Evolutionary conservation across 2,329 filamentous ascomycete genomes (phyloP).

Genomic region (Fusarium sp.): DNA sequence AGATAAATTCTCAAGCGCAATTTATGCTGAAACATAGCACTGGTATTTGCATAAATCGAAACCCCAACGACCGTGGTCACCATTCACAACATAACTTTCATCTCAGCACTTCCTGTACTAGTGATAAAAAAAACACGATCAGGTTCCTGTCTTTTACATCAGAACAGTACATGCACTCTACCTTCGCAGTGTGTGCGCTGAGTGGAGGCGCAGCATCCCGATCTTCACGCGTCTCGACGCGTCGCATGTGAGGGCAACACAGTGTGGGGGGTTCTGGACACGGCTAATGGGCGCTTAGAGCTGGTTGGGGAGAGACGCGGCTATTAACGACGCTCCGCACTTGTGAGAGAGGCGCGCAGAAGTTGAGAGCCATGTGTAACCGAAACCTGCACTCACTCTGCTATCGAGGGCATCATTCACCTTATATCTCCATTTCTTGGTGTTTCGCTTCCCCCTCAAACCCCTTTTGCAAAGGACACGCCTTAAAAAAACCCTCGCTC

Average conservation of each 20-base stretch:
- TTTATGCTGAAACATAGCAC: too few species aligned
- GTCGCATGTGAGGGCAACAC: not conserved
- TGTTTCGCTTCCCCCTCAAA: not conserved
- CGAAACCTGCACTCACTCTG: not conserved
- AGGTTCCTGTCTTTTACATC: too few species aligned
- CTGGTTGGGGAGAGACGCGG: too few species aligned
- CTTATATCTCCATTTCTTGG: not conserved
- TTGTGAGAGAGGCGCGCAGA: not conserved
- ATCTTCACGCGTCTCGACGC: not conserved
- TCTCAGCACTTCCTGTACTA: not conserved
- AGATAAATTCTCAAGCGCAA: too few species aligned
- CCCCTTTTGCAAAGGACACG: not conserved
- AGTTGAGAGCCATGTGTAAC: not conserved
- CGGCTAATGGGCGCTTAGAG: not conserved
- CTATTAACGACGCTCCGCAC: not conserved
- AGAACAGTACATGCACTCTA: too few species aligned
- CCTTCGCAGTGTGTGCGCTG: too few species aligned
- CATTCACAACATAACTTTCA: not conserved
- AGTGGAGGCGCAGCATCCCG: not conserved
- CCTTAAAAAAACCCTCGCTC: not conserved
- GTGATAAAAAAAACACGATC: too few species aligned
- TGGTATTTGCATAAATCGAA: too few species aligned
- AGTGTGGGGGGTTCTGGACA: not conserved
- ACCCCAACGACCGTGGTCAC: too few species aligned
- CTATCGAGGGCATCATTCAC: not conserved